A percentile compares a stretch with the other conserved stretches of the same genome.
Evolutionary conservation across 805 yeast genomes (phyloP).

Genomic region (Candida silvicultrix): DNA sequence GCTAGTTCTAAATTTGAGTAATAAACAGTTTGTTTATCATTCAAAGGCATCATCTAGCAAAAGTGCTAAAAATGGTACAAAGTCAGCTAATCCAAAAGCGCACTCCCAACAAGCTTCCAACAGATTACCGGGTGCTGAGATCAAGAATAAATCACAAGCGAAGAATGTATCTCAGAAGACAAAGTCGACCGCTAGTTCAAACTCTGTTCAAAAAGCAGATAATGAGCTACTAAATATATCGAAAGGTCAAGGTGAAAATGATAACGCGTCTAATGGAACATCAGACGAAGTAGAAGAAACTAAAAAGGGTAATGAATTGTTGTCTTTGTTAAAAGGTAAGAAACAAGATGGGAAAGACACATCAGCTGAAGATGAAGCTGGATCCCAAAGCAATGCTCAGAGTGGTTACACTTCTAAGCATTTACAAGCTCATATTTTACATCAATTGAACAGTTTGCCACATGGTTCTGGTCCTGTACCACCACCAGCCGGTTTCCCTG

Average conservation of each 20-base stretch:
- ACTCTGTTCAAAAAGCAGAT: too few relatives aligned
- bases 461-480: conserved; percentile 7
- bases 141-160: conserved; percentile 17
- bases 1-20: conserved; percentile 69
- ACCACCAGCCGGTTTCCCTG: conserved; percentile 14
- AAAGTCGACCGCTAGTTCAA: too few relatives aligned
- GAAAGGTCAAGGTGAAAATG: neutral
- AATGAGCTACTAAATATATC: neutral
- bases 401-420: conserved; percentile 6
- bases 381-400: conserved; percentile 17
- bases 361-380: conserved; percentile 22
- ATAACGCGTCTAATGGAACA: neutral
- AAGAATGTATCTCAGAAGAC: too few relatives aligned
- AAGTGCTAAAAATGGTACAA: conserved; percentile 24
- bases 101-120: neutral
- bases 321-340: conserved; percentile 37
- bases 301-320: conserved; percentile 29
- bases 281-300: neutral
- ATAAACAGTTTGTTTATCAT: conserved; percentile 71
- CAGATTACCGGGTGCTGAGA: conserved; percentile 15
- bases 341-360: conserved; percentile 9
- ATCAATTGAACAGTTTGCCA: conserved; percentile 20
- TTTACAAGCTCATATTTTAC: conserved; percentile 22
- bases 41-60: conserved; percentile 49
- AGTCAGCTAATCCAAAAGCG: conserved; percentile 4